Base-by-base conservation (phyloP, 192 early-diverging fungal genomes). In the Phycomyces nitens region DNA sequence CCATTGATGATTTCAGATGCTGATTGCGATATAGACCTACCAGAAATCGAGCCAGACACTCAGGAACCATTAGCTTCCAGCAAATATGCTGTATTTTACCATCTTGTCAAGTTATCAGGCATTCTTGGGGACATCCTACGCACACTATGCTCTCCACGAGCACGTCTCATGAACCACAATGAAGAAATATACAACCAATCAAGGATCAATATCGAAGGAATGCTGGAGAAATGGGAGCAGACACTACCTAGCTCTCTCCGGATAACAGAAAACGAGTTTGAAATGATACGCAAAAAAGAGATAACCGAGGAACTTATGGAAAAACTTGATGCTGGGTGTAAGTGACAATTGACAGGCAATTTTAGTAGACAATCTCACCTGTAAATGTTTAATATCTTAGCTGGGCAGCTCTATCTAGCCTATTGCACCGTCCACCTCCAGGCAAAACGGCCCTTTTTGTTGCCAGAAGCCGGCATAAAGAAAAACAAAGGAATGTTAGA, bases 1-100 rank as follows among this genome's bases (percentile, higher is more conserved):
- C 71, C 71, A 11, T 42, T 73, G 20, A 62, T 55, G 5, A 60
- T 73, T 12, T 64, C 60, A 11, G 71, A 73, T 67, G 71, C 71
- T 5, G 71, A 73, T 64, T 66, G 60, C n/a, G 71, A 73, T 50
- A 41, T 67, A 20, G 71, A 73, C 11, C 63, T 59, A 6, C 69
- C 69, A 18, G 60, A 61, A 20, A n/a, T 43, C 2, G 50, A 61
- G 1, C 21, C 21, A 14, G 42, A 61, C 7, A 10, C 27, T 6
- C 56, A 61, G 34, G 61, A 64, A 38, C 56, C 57, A 27, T 14
- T 18, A 47, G 5, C 18, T 47, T 18, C 12, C 2, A n/a, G 12
- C 11, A 57, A 56, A 18, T 63, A 63, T 23, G 3, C 21, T 11
- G 20, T 21, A 5, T 68, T 73, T 18, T 44, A 59, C 3, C 26